Evolutionary conservation across 495 filamentous ascomycete genomes (phyloP).

Genomic region (Penicillium maclennaniae): DNA sequence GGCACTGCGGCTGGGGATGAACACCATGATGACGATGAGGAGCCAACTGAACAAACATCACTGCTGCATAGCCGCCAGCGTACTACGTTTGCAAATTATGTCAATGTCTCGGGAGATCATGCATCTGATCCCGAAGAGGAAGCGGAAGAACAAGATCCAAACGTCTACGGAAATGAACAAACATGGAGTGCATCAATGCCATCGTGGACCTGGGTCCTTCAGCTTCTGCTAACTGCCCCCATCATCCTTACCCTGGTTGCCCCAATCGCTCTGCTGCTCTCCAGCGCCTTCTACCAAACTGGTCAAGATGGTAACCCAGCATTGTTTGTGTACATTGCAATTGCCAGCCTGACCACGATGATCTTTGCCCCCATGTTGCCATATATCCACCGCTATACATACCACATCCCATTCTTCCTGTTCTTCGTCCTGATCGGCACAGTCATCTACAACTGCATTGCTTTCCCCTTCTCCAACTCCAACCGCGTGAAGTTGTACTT

Average conservation of each 20-base stretch:
- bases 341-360: conserved; percentile 63
- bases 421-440: conserved; percentile 71
- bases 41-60: conserved; percentile 74
- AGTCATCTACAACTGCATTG: conserved; percentile 78
- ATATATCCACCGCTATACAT: conserved; percentile 81
- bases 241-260: conserved; percentile 70
- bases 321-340: conserved; percentile 65
- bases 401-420: conserved; percentile 75
- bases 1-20: conserved; percentile 31
- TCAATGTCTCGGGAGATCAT: conserved; percentile 40
- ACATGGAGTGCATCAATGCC: conserved; percentile 77
- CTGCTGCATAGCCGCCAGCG: conserved; percentile 59
- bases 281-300: conserved; percentile 71
- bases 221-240: conserved; percentile 77
- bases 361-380: conserved; percentile 76
- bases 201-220: conserved; percentile 78
- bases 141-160: conserved; percentile 32
- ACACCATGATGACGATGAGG: conserved; percentile 45
- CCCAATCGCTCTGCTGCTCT: conserved; percentile 70
- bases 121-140: conserved; percentile 27
- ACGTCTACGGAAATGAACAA: conserved; percentile 76
- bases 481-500: conserved; percentile 86
- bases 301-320: conserved; percentile 69
- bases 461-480: conserved; percentile 80
- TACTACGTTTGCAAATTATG: conserved; percentile 72